A percentile compares a stretch with the other conserved stretches of the same genome.
phyloP scores from a whole-genome alignment of 1,284 basidiomycete species.

The Cutaneotrichosporon mucoides region DNA sequence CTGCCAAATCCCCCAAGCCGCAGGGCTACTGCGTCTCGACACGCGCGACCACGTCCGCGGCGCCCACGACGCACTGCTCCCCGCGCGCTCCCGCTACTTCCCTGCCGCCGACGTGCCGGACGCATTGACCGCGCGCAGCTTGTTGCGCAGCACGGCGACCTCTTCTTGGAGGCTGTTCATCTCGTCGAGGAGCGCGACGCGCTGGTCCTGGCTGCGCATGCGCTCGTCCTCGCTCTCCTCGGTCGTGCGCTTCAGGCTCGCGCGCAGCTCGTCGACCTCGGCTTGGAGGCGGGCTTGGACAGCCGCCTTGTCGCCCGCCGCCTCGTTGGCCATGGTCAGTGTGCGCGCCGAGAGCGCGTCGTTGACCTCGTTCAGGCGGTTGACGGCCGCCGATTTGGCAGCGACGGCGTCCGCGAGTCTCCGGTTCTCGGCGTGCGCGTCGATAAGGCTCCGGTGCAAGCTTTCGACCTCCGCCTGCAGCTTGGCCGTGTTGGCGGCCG shows the following conservation, averaged over 20 bases:
- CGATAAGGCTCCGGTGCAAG: slow-evolving; percentile 61
- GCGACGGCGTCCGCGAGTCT: slow-evolving; percentile 59
- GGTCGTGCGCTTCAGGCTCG: slow-evolving; percentile 27
- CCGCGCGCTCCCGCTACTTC: neutral
- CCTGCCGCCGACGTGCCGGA: neutral
- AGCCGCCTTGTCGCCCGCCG: slow-evolving; percentile 47
- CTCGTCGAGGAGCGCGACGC: slow-evolving; percentile 49
- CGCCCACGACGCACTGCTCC: neutral
- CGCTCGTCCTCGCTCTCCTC: slow-evolving; percentile 43
- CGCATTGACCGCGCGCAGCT: slow-evolving; percentile 24
- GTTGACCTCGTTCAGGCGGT: slow-evolving; percentile 70
- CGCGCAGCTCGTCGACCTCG: slow-evolving; percentile 36
- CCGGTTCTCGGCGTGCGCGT: slow-evolving; percentile 59
- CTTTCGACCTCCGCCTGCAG: neutral
- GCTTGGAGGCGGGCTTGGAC: slow-evolving; percentile 27
- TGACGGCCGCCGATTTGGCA: slow-evolving; percentile 65
- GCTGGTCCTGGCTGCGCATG: slow-evolving; percentile 38
- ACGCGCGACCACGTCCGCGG: neutral
- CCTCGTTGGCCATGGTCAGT: slow-evolving; percentile 70
- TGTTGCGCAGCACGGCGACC: slow-evolving; percentile 39
- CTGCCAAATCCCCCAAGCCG: neutral
- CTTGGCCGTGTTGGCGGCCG: neutral
- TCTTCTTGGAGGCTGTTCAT: slow-evolving; percentile 49
- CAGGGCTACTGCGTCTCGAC: neutral
- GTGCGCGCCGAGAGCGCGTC: slow-evolving; percentile 66